These are phyloP conservation scores for Phaeophleospora eucalypticola DNA, from an alignment of 2,329 filamentous ascomycete species.

Conservation along the genomic window DNA sequence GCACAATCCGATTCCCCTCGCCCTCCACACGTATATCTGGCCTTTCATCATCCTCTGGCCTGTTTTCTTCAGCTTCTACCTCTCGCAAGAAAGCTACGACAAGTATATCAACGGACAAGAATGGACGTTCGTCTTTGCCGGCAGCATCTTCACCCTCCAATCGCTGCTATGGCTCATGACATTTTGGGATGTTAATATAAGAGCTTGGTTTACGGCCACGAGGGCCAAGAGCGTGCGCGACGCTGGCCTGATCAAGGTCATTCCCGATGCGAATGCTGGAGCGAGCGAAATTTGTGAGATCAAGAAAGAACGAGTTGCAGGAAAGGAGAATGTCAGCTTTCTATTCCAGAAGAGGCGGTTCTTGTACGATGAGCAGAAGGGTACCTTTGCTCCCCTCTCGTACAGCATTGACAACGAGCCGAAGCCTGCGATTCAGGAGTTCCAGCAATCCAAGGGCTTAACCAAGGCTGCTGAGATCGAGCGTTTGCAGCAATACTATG, in stretches of 20 bases:
- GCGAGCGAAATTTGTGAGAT: slow-evolving; percentile 82
- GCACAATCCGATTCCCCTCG: slow-evolving; percentile 76
- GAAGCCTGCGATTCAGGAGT: slow-evolving; percentile 70
- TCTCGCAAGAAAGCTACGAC: slow-evolving; percentile 78
- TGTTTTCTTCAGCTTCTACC: slow-evolving; percentile 81
- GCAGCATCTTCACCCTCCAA: slow-evolving; percentile 81
- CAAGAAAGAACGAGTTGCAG: slow-evolving; percentile 69
- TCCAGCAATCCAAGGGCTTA: slow-evolving; percentile 77
- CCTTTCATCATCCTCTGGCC: slow-evolving; percentile 92
- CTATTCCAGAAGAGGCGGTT: slow-evolving; percentile 98
- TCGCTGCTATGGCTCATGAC: slow-evolving; percentile 91
- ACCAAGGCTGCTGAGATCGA: slow-evolving; percentile 69
- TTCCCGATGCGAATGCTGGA: slow-evolving; percentile 85
- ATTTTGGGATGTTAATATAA: slow-evolving; percentile 91
- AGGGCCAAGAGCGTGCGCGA: slow-evolving; percentile 65
- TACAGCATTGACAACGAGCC: slow-evolving; percentile 84
- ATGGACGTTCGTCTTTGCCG: slow-evolving; percentile 96
- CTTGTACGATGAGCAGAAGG: slow-evolving; percentile 68
- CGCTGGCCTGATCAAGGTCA: slow-evolving; percentile 85
- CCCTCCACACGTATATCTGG: slow-evolving; percentile 86
- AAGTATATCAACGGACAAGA: slow-evolving; percentile 88
- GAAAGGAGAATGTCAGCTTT: slow-evolving; percentile 77
- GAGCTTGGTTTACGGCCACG: slow-evolving; percentile 74
- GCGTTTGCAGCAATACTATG: slow-evolving; percentile 85
- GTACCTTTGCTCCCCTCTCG: slow-evolving; percentile 73